phyloP scores from a whole-genome alignment of 2,329 filamentous ascomycete genomes.

The Penicillium sp. region DNA sequence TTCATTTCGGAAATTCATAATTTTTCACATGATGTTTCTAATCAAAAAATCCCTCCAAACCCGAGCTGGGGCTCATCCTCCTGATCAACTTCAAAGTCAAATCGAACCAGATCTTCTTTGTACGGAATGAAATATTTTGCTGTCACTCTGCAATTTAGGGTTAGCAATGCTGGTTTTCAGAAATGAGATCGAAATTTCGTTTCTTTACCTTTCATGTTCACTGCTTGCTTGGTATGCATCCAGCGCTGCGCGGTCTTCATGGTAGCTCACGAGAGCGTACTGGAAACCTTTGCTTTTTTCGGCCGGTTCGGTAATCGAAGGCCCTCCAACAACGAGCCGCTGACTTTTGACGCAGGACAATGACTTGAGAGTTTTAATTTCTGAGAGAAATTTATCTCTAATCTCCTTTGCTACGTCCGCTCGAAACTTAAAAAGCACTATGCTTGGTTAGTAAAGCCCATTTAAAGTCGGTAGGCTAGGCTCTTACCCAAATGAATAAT shows the following conservation, averaged over 20 bases:
- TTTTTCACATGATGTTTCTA: no score
- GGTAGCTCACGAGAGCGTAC: slow-evolving; percentile 55
- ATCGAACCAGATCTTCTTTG: slow-evolving; percentile 55
- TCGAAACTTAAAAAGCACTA: slow-evolving; percentile 55
- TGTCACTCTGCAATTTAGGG: slow-evolving; percentile 48
- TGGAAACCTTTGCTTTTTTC: slow-evolving; percentile 57
- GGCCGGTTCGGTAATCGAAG: slow-evolving; percentile 54
- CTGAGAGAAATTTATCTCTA: slow-evolving; percentile 47
- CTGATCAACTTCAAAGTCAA: slow-evolving; percentile 53
- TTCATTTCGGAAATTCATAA: background rate
- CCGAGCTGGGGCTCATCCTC: slow-evolving; percentile 35
- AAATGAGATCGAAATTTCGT: background rate
- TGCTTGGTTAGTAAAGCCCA: background rate
- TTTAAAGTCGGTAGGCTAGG: background rate
- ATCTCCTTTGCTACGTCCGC: slow-evolving; percentile 44
- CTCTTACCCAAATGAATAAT: slow-evolving; percentile 27
- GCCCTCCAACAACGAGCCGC: slow-evolving; percentile 55
- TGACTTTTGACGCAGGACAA: slow-evolving; percentile 52
- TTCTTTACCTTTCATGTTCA: slow-evolving; percentile 51
- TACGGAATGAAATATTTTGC: slow-evolving; percentile 54
- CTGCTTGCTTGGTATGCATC: slow-evolving; percentile 54
- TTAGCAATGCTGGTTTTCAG: background rate
- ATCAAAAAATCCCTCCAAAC: slow-evolving; percentile 7
- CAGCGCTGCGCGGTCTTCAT: slow-evolving; percentile 48
- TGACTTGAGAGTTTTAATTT: slow-evolving; percentile 52